Base-by-base conservation (phyloP, 345 rosid species). In the Eucalyptus rudis region DNA sequence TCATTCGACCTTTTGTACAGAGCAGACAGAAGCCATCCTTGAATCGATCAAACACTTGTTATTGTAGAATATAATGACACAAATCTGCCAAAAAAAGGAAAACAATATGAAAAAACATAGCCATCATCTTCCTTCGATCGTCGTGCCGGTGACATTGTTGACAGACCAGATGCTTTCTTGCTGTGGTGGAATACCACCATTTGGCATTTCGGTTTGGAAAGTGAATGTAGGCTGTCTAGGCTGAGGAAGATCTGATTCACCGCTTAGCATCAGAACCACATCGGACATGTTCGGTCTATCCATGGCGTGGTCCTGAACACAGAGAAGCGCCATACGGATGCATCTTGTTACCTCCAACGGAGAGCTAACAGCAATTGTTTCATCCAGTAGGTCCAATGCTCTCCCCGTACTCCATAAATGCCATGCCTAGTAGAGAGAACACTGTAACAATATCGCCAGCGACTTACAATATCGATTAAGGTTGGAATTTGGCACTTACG, bases 281-380 rank as follows among this genome's bases (percentile, higher is more conserved):
- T 87, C 15, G 0, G 59, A 87, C 92, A 93, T 94, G 52, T 89
- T 90, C 6, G 94, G 94, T n/a, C 94, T 90, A 15, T 89, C 64
- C 7, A 45, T 45, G 19, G 54, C 81, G 25, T 91, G 88, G 84
- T 91, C 91, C 68, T 92, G 93, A 36, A 92, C 91, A 59, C 93
- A 92, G n/a, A 94, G 59, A 45, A 87, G 54, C 79, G 81, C 45
- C 10, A 58, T 13, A 2, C 7, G 88, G 50, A 87, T 87, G 76
- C 68, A 54, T 40, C 86, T 89, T 29, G 17, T 62, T 29, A 62
- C 3, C 51, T 22, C 84, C 89, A 89, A 58, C 92, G 31, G 51
- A 84, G 31, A 84, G 29, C 51, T 43, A 29, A 43, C 16, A 6
- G 13, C 49, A 7, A 47, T 43, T 43, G 54, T 24, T 45, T 84